phyloP scores from a whole-genome alignment of 495 filamentous ascomycete species.

The Astrocystis sublimbata region DNA sequence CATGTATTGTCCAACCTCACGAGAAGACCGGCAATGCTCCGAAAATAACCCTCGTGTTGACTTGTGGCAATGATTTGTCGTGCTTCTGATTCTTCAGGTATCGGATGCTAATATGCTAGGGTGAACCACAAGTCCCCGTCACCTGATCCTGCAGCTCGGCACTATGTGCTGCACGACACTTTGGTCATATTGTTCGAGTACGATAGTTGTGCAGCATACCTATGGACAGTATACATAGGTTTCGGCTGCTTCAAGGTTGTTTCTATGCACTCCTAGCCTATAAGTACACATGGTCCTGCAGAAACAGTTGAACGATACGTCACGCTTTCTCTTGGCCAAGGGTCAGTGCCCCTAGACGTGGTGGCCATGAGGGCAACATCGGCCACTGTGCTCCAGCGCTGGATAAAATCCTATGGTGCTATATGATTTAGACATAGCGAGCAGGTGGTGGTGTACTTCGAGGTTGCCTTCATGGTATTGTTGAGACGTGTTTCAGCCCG shows the following conservation, averaged over 20 bases:
- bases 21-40: not conserved
- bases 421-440: slow-evolving; percentile 22
- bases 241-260: slow-evolving; percentile 18
- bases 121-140: slow-evolving; percentile 16
- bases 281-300: not conserved
- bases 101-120: slow-evolving; percentile 19
- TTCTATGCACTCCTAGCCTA: not conserved
- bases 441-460: no score
- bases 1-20: slow-evolving; percentile 12
- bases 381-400: not conserved
- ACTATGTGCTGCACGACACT: slow-evolving; percentile 22
- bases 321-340: not conserved
- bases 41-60: slow-evolving; percentile 15
- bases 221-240: slow-evolving; percentile 14
- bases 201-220: slow-evolving; percentile 3
- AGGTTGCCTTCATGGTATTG: slow-evolving; percentile 29
- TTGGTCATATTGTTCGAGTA: slow-evolving; percentile 13
- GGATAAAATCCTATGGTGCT: not conserved
- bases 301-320: slow-evolving; percentile 4
- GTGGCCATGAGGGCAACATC: not conserved
- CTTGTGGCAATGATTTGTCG: slow-evolving; percentile 10
- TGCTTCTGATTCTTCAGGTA: slow-evolving; percentile 6
- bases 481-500: slow-evolving; percentile 33
- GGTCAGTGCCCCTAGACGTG: not conserved
- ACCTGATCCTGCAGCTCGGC: slow-evolving; percentile 22